Evolutionary conservation across 2,329 filamentous ascomycete genomes (phyloP), one percentile per base, ranked within the genome.

Genomic region (Claviceps capensis): DNA sequence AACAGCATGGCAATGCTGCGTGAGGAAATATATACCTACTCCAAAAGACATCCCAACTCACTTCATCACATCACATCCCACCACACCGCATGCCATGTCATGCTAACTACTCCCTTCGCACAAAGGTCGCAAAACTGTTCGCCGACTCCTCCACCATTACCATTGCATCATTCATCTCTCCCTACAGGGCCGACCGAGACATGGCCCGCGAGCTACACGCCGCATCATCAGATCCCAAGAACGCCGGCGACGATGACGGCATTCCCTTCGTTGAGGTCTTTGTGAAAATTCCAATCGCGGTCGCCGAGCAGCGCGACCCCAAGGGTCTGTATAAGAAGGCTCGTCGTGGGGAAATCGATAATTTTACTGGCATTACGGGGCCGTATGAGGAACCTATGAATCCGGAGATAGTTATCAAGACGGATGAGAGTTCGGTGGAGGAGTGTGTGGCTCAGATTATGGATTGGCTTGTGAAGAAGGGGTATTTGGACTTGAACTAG

Each of bases 261-360:
- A 78, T 97, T 53, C 84, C 86, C 9, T 98, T 98, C 66, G 78
- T 98, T 59, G 93, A 98, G 72, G 88, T 97, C 53, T 95, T 82
- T 65, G 84, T 98, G 57, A 89, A 98, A 69, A 82, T 97, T 13
- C 86, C 89, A 14, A 78, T 97, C 59, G 87, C 88, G 69, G 88
- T 93, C 45, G 91, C 93, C 40, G 91, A 97, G 79, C 77, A 91
- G 78, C 82, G 93, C 57, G 93, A 98, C 65, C 93, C 93, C 48
- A 98, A 98, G 81, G 93, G 91, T 5, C 73, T 97, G 55, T 98
- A 98, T 74, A 95, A 95, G 78, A 95, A 95, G 80, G 93, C 93
- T 13, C 77, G 91, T 45, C 84, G 86, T 49, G 93, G 93, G 45
- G 82, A 94, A 68, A 97, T 97, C 70, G 93, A 94, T 71, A 88